Evolutionary conservation across 2,329 filamentous ascomycete genomes (phyloP).

Genomic region (Phialemonium atrogriseum): DNA sequence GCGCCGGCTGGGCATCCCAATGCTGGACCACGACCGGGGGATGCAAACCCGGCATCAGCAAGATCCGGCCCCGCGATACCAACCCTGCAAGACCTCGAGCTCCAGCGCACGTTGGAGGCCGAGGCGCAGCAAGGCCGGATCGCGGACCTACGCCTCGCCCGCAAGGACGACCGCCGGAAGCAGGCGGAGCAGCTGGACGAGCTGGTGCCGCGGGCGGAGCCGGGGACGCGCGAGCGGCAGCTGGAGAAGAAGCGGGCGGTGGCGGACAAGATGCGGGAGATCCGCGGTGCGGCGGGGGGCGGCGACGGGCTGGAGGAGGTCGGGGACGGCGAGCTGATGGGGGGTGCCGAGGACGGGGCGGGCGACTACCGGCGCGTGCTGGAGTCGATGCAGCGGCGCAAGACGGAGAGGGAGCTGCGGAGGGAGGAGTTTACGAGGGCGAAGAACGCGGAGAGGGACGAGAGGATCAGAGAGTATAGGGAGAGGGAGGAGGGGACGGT

Average conservation of each 20-base stretch:
- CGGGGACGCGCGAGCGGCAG: conserved; percentile 73
- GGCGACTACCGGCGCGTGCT: conserved; percentile 62
- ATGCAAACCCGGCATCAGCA: conserved; percentile 16
- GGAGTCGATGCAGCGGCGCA: conserved; percentile 59
- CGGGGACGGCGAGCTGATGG: conserved; percentile 70
- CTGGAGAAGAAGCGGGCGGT: conserved; percentile 76
- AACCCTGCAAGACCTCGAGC: conserved; percentile 62
- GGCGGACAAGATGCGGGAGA: conserved; percentile 65
- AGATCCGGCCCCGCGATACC: conserved; percentile 64
- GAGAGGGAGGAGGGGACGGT: conserved; percentile 80
- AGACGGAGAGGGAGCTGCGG: conserved; percentile 75
- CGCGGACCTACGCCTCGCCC: conserved; percentile 49
- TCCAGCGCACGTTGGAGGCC: conserved; percentile 40
- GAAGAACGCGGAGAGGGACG: conserved; percentile 70
- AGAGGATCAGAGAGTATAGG: conserved; percentile 59
- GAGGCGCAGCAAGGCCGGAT: conserved; percentile 39
- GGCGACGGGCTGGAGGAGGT: conserved; percentile 45
- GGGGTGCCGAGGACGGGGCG: conserved; percentile 55
- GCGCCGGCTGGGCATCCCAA: conserved; percentile 31
- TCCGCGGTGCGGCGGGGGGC: conserved; percentile 60
- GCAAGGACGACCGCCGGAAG: conserved; percentile 53
- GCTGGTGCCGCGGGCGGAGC: conserved; percentile 70
- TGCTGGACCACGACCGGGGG: conserved; percentile 6
- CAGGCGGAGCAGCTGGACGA: conserved; percentile 75
- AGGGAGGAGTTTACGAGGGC: conserved; percentile 75